A percentile compares a stretch with the other conserved stretches of the same genome.
These are phyloP conservation scores for Coniochaeta ligniaria DNA, from an alignment of 2,329 filamentous ascomycete species.

Conservation along the genomic window DNA sequence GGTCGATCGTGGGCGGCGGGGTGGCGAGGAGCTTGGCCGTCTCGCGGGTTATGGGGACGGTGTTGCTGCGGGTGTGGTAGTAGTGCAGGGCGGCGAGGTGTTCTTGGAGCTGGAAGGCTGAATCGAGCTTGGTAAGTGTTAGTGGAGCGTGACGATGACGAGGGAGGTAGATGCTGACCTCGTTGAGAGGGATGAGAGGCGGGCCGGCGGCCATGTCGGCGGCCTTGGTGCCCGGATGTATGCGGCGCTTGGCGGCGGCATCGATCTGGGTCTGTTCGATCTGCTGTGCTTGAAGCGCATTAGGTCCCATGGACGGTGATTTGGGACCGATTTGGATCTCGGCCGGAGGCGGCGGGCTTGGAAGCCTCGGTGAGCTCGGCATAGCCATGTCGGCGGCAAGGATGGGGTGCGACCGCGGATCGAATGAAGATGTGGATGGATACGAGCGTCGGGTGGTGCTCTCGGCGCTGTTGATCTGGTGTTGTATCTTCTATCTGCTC, in stretches of 20 bases:
- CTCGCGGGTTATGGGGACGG: slow-evolving; percentile 65
- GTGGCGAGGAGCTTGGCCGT: slow-evolving; percentile 71
- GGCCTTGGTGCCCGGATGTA: slow-evolving; percentile 88
- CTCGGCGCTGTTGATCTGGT: not conserved
- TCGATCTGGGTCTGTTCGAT: slow-evolving; percentile 60
- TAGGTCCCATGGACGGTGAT: slow-evolving; percentile 58
- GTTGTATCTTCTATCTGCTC: not conserved
- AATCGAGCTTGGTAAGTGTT: slow-evolving; percentile 64
- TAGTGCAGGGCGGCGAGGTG: slow-evolving; percentile 91
- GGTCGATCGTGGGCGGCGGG: slow-evolving; percentile 75
- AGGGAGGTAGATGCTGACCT: slow-evolving; percentile 48
- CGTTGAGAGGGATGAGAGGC: slow-evolving; percentile 74
- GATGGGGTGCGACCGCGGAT: not conserved
- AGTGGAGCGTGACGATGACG: not conserved
- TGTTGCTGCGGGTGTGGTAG: slow-evolving; percentile 62
- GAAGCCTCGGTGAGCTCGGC: slow-evolving; percentile 83
- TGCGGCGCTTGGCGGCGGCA: slow-evolving; percentile 70
- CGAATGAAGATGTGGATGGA: not conserved
- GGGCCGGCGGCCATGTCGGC: slow-evolving; percentile 89
- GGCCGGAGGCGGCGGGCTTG: slow-evolving; percentile 87
- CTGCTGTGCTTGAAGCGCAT: slow-evolving; percentile 49
- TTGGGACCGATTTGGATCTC: slow-evolving; percentile 76
- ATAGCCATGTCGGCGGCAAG: slow-evolving; percentile 40
- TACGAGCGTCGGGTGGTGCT: not conserved
- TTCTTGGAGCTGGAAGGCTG: slow-evolving; percentile 94